Evolutionary conservation across 1,284 basidiomycete genomes (phyloP), one percentile per base, ranked within the genome.

Genomic region (Pulveroboletus sp.): DNA sequence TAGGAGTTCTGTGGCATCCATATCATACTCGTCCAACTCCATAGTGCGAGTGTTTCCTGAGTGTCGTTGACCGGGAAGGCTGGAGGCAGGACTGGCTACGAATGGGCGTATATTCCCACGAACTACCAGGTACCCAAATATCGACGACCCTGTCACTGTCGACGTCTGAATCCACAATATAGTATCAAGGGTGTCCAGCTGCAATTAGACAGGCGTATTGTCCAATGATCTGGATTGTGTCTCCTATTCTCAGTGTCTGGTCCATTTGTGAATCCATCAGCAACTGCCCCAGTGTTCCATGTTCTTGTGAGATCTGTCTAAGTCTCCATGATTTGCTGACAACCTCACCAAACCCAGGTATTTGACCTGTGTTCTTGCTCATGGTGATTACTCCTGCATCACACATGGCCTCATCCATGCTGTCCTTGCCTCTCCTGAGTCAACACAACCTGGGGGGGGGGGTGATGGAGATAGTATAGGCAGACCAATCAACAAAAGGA

Each of bases 321-420:
- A 96, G 73, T 54, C 77, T 74, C 93, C 93, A 95, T 4, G 83
- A 78, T 63, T 76, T 83, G 12, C 83, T 83, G 33, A 91, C 72
- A 3, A 94, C 81, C 35, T 87, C 80, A 24, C 92, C 92, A 67
- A 81, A 92, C 2, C 85, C 87, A 5, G 81, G 82, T 25, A 80
- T 82, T 2, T 84, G 88, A 0, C 93, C 92, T 0, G 76, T 84
- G 71, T 95, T 93, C 74, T 94, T 94, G 69, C 88, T 91, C 75
- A 95, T 87, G 1, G 90, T 90, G 58, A 94, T 84, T 2, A 83
- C 91, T 10, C 92, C 93, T 7, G 87, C 88, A 70, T 95, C 92
- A 78, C 85, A 85, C 77, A 94, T 75, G 4, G 87, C 89, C 69
- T 91, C 88, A 66, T 91, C 89, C 45, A 73, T 68, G 1, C 85